A percentile compares a stretch with the other conserved stretches of the same genome.
Conservation (phyloP, 208 protist genomes). For the Acanthamoeba healyi region DNA sequence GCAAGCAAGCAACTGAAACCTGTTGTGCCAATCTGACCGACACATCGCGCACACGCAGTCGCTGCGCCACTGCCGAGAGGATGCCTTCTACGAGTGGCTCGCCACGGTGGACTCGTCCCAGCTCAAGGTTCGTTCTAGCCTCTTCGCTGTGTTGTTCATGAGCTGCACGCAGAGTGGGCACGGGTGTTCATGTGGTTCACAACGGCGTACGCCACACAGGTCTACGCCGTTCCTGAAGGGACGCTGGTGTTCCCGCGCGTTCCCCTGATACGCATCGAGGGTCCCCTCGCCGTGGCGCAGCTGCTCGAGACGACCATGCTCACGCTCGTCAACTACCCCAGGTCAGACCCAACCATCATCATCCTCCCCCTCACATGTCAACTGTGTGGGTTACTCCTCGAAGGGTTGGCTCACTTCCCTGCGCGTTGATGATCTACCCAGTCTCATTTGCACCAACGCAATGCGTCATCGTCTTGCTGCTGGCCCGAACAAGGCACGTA, state of each 20-base stretch:
- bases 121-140: not conserved
- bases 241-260: constrained; percentile 90
- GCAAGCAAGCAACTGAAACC: too few relatives aligned
- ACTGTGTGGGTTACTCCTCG: too few relatives aligned
- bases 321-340: constrained; percentile 89
- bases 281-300: constrained; percentile 90
- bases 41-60: too few relatives aligned
- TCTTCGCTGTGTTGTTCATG: not conserved
- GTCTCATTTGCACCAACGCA: constrained; percentile 93
- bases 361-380: too few relatives aligned
- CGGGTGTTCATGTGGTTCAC: not conserved
- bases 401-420: not conserved
- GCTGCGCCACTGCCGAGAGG: constrained; percentile 22
- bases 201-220: not conserved
- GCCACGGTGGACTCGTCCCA: constrained; percentile 48
- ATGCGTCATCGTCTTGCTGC: constrained; percentile 82
- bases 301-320: constrained; percentile 92
- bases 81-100: constrained; percentile 72
- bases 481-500: constrained; percentile 34
- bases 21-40: too few relatives aligned
- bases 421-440: not conserved
- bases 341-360: not conserved
- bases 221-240: constrained; percentile 88
- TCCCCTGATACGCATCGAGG: constrained; percentile 91
- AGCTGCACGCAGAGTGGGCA: too few relatives aligned